phyloP scores from a whole-genome alignment of 1,284 basidiomycete species.

The Cutaneotrichosporon mucoides region DNA sequence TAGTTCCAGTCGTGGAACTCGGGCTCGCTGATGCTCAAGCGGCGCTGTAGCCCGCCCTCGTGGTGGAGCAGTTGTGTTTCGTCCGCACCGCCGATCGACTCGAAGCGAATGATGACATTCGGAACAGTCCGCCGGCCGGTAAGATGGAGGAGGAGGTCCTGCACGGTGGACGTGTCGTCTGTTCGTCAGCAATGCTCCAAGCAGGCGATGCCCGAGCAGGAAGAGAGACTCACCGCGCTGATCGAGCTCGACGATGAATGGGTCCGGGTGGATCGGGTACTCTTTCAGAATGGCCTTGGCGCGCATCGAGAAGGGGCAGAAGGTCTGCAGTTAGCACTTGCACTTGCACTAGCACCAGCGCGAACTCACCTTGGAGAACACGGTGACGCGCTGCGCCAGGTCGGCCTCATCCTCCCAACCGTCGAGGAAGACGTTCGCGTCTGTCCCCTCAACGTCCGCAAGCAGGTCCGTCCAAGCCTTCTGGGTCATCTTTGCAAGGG shows the following conservation, averaged over 20 bases:
- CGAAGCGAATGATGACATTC: conserved; percentile 47
- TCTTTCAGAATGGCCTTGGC: conserved; percentile 42
- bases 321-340: conserved; percentile 24
- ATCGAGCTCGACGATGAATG: conserved; percentile 49
- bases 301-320: conserved; percentile 47
- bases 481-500: conserved; percentile 27
- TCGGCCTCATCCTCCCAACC: conserved; percentile 39
- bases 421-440: conserved; percentile 28
- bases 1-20: not conserved
- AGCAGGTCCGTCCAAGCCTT: conserved; percentile 23
- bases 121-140: conserved; percentile 49
- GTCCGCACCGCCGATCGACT: conserved; percentile 47
- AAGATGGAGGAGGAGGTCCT: conserved; percentile 38
- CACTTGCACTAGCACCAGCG: no score
- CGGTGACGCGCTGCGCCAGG: conserved; percentile 32
- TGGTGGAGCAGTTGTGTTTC: conserved; percentile 43
- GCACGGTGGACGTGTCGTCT: conserved; percentile 43
- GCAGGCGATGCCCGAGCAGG: no score
- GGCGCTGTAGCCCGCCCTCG: conserved; percentile 39
- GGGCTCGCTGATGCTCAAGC: conserved; percentile 1
- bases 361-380: conserved; percentile 46
- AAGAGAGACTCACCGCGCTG: conserved; percentile 38
- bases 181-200: not conserved
- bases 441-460: conserved; percentile 21
- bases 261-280: conserved; percentile 36